Conservation (phyloP, 306 rosid species). For the Castanopsis chinensis region DNA sequence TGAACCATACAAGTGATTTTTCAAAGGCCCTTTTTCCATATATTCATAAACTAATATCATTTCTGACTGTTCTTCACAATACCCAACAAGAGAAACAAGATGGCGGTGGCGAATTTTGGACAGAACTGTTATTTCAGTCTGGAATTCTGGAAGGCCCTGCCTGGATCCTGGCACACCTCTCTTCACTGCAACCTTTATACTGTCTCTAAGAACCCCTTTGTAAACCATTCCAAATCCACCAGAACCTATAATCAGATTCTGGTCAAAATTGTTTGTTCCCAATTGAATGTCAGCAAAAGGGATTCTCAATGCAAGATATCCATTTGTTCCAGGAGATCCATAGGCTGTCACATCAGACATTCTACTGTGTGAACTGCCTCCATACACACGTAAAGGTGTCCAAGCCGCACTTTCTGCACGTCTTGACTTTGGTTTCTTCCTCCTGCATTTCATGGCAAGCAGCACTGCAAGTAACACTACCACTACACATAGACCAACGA, state of each 20-base stretch:
- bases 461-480: constrained; percentile 37
- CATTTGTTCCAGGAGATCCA: constrained; percentile 75
- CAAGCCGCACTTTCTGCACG: constrained; percentile 74
- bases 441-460: constrained; percentile 51
- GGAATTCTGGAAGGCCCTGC: constrained; percentile 99
- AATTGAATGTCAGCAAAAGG: constrained; percentile 71
- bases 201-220: constrained; percentile 74
- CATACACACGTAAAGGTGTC: constrained; percentile 72
- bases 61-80: constrained; percentile 90
- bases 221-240: constrained; percentile 97
- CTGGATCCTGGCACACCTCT: constrained; percentile 95
- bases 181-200: constrained; percentile 86
- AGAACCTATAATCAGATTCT: constrained; percentile 68
- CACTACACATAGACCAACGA: constrained; percentile 40
- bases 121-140: constrained; percentile 76
- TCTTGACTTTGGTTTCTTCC: constrained; percentile 54
- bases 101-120: constrained; percentile 91
- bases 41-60: constrained; percentile 96
- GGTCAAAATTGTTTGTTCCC: constrained; percentile 84
- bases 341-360: constrained; percentile 60
- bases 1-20: constrained; percentile 76
- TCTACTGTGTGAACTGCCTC: constrained; percentile 83
- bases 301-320: constrained; percentile 68
- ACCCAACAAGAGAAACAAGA: constrained; percentile 92
- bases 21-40: constrained; percentile 83